A percentile compares a stretch with the other conserved stretches of the same genome.
phyloP scores from a whole-genome alignment of 139 green algal species.

The Chlorokybus atmophyticus region DNA sequence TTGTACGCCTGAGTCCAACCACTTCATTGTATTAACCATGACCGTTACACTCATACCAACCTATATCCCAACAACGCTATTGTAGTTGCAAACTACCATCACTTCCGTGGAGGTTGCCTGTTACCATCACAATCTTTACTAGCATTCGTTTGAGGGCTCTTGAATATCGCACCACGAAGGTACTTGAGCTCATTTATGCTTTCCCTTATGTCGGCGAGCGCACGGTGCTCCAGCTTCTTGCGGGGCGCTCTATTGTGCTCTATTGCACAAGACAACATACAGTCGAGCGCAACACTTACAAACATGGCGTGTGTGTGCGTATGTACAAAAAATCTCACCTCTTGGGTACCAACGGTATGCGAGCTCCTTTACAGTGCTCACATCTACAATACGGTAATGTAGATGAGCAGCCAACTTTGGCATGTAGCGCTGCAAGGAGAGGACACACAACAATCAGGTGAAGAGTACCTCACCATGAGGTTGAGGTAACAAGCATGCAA shows the following conservation, averaged over 20 bases:
- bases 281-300: too few relatives aligned
- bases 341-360: slow-evolving; percentile 17
- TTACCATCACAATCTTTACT: too few relatives aligned
- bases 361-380: slow-evolving; percentile 64
- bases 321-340: slow-evolving; percentile 13
- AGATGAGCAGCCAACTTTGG: slow-evolving; percentile 55
- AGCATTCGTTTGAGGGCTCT: too few relatives aligned
- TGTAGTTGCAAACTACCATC: too few relatives aligned
- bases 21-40: too few relatives aligned
- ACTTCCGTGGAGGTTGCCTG: too few relatives aligned
- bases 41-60: too few relatives aligned
- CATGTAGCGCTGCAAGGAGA: slow-evolving; percentile 69
- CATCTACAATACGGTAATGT: slow-evolving; percentile 81
- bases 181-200: slow-evolving; percentile 70
- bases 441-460: too few relatives aligned
- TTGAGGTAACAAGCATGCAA: not conserved
- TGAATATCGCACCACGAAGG: slow-evolving; percentile 67
- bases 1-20: too few relatives aligned
- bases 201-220: slow-evolving; percentile 76
- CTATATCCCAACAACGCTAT: too few relatives aligned
- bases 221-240: slow-evolving; percentile 51
- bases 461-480: not conserved
- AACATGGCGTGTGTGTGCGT: too few relatives aligned
- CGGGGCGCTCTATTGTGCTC: slow-evolving; percentile 4
- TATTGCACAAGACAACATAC: slow-evolving; percentile 5